Base-by-base conservation (phyloP, 108 stramenopile genomes). In the Fistulifera pelliculosa region DNA sequence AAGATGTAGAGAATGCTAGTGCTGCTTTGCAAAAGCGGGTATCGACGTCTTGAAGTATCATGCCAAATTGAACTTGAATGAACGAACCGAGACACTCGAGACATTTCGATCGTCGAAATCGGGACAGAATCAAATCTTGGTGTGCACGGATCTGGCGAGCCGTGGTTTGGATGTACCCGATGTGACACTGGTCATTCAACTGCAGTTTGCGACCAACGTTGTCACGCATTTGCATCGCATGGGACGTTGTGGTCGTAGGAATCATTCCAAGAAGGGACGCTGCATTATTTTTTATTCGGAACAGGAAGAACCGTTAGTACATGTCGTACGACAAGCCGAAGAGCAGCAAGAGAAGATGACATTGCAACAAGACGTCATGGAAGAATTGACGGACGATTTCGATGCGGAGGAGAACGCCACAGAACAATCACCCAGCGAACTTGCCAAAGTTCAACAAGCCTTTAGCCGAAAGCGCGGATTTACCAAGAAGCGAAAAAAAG, bases 141-240 rank as follows among this genome's bases (percentile, higher is more conserved):
- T 98, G 12, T 94, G 93, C 39, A 99, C 97, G 24, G 97, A 99
- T 59, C 62, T 98, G 47, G 99, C 96, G 2, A 83, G 89, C 15
- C 75, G 99, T 14, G 97, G 99, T 16, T 73, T 99, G 38, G 98
- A 99, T 47, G 85, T 99, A 27, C 87, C 92, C n/a, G 95, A 87
- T 27, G 96, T 98, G 12, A 89, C 83, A 27, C 87, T 84, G 12
- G 94, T 99, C 2, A 91, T 99, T 18, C 97, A 99, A 58, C 71
- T 93, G 38, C 95, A 98, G 58, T 97, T 98, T 68, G 96, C 99
- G 10, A 70, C 77, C 3, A 92, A 97, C 50, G 91, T 94, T 26
- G 94, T 94, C 16, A 74, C 95, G 16, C 97, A 99, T 76, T 83
- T 99, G 38, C 99, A 99, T 70, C 83, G 99, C 1, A 96, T 98